Evolutionary conservation across 1,284 basidiomycete species (phyloP).

Genomic region (Tranzscheliella williamsii): DNA sequence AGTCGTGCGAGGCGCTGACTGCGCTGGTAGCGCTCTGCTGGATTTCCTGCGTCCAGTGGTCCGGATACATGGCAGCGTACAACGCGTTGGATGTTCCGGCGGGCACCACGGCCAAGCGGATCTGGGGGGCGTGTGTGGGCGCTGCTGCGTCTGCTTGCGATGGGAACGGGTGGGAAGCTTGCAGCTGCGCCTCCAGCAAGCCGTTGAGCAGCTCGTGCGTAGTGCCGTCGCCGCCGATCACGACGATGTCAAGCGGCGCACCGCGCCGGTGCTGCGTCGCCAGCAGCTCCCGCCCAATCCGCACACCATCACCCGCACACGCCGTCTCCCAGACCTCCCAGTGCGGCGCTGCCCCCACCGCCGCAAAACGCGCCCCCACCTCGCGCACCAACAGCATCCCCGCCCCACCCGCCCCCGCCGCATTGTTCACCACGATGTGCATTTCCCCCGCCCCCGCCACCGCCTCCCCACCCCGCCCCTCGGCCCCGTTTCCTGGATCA

Average conservation of each 20-base stretch:
- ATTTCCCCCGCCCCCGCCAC: too few relatives aligned
- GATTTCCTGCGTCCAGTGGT: constrained; percentile 11
- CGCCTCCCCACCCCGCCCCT: too few relatives aligned
- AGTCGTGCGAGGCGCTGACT: too few relatives aligned
- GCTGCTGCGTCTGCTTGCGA: background rate
- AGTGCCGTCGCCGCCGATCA: constrained; percentile 61
- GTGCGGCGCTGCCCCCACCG: too few relatives aligned
- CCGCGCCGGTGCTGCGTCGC: background rate
- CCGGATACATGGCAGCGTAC: constrained; percentile 68
- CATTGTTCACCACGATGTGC: too few relatives aligned
- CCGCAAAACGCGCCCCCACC: too few relatives aligned
- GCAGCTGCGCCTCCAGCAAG: constrained; percentile 2
- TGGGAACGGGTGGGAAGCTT: background rate
- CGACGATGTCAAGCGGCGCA: constrained; percentile 17
- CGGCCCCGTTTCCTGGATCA: too few relatives aligned
- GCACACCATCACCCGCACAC: constrained; percentile 10
- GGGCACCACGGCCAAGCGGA: constrained; percentile 65
- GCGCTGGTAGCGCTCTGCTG: too few relatives aligned
- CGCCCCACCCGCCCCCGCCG: too few relatives aligned
- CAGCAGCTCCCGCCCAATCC: constrained; percentile 16
- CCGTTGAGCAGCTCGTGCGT: constrained; percentile 59
- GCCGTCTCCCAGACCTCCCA: constrained; percentile 7
- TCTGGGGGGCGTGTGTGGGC: constrained; percentile 1
- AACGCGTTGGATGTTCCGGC: constrained; percentile 93
- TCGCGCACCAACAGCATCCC: too few relatives aligned